These are phyloP conservation scores for Sanghuangporus weigelae DNA, from an alignment of 1,284 basidiomycete genomes.

Conservation along the genomic window DNA sequence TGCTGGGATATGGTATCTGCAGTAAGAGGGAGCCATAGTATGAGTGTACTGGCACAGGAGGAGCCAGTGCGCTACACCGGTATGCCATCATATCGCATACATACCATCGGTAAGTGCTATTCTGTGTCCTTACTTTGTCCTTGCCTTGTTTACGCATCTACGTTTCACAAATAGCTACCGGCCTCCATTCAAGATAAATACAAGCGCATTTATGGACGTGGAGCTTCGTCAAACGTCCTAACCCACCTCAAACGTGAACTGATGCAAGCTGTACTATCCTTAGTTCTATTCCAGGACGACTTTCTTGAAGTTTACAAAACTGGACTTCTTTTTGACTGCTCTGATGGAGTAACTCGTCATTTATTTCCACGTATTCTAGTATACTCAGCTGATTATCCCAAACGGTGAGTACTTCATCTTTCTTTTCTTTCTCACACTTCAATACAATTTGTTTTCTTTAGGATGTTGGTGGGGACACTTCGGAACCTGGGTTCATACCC, in stretches of 20 bases:
- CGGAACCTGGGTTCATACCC: conserved; percentile 24
- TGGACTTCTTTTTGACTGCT: conserved; percentile 26
- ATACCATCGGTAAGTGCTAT: conserved; percentile 20
- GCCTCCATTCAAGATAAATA: conserved; percentile 18
- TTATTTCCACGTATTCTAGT: conserved; percentile 31
- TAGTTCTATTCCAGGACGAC: conserved; percentile 21
- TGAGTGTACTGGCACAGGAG: too few species aligned
- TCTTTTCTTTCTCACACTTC: neutral
- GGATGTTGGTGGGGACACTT: conserved; percentile 27
- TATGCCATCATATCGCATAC: conserved; percentile 21
- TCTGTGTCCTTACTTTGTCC: neutral
- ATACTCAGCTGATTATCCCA: conserved; percentile 38
- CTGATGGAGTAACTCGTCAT: conserved; percentile 27
- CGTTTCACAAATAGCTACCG: conserved; percentile 25
- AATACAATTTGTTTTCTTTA: conserved; percentile 15
- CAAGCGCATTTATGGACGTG: neutral
- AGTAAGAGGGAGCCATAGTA: too few species aligned
- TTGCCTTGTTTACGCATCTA: neutral
- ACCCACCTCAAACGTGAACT: conserved; percentile 30
- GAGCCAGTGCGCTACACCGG: too few species aligned
- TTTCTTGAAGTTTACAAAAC: conserved; percentile 29
- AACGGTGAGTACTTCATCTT: conserved; percentile 32
- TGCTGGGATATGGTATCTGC: too few species aligned
- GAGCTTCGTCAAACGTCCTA: conserved; percentile 15
- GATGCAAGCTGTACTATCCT: conserved; percentile 29